A percentile compares a stretch with the other conserved stretches of the same genome.
phyloP scores from a whole-genome alignment of 768 basidiomycete genomes.

The Gelatoporia subvermispora region DNA sequence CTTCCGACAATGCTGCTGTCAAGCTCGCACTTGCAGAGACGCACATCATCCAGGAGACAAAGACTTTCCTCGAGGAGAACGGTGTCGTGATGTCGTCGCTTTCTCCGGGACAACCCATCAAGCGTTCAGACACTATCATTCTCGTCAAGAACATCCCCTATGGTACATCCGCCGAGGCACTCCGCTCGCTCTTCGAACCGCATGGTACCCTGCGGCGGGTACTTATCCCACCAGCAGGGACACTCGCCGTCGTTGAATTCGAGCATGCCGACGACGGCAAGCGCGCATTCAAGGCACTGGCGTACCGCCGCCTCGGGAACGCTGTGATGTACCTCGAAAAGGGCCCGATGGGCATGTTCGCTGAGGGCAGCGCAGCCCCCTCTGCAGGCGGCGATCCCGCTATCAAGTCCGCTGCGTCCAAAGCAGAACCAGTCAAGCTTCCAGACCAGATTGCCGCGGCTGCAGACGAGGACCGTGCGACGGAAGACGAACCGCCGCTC shows the following conservation, averaged over 20 bases:
- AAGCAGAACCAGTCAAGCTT: conserved; percentile 16
- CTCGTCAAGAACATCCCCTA: conserved; percentile 97
- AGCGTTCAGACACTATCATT: conserved; percentile 73
- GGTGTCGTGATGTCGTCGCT: conserved; percentile 64
- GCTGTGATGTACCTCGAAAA: conserved; percentile 91
- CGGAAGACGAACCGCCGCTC: conserved; percentile 36
- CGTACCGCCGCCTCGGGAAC: conserved; percentile 85
- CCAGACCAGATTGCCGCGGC: conserved; percentile 16
- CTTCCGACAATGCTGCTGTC: conserved; percentile 78
- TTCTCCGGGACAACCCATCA: conserved; percentile 26
- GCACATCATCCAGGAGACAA: conserved; percentile 93
- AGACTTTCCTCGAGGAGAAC: conserved; percentile 78
- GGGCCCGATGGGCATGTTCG: conserved; percentile 83
- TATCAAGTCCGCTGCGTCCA: conserved; percentile 3
- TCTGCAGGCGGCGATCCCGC: conserved; percentile 8
- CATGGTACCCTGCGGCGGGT: conserved; percentile 71
- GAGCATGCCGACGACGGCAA: conserved; percentile 63
- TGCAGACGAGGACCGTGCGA: conserved; percentile 27
- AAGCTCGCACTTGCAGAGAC: conserved; percentile 96
- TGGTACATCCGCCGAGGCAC: conserved; percentile 69
- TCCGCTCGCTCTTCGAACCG: conserved; percentile 73
- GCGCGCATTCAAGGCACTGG: conserved; percentile 75
- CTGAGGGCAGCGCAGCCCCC: conserved; percentile 27
- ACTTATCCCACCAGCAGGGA: conserved; percentile 87
- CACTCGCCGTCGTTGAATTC: conserved; percentile 89